phyloP scores from a whole-genome alignment of 176 grass and related monocot genomes.

The Rhynchospora breviuscula region DNA sequence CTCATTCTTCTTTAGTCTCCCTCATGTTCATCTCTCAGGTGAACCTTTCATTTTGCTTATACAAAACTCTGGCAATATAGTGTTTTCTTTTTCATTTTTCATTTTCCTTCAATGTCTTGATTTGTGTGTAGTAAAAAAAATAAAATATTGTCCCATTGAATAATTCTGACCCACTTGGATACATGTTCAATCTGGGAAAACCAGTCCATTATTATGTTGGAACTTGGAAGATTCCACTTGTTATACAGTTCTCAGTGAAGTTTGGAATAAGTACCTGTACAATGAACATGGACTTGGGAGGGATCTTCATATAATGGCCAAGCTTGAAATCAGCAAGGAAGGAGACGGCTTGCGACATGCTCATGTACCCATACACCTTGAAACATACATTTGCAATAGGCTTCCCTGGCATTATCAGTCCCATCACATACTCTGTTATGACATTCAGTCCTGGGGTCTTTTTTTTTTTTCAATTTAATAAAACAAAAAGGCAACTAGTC shows the following conservation, averaged over 20 bases:
- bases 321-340: slow-evolving; percentile 92
- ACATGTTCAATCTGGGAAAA: neutral
- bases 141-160: neutral
- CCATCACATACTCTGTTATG: slow-evolving; percentile 68
- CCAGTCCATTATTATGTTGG: neutral
- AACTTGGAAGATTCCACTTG: too few relatives aligned
- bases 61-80: neutral
- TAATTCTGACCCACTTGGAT: neutral
- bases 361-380: slow-evolving; percentile 93
- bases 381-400: slow-evolving; percentile 91
- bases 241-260: too few relatives aligned
- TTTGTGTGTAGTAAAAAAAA: neutral
- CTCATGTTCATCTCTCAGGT: neutral
- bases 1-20: neutral
- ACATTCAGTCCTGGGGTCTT: slow-evolving; percentile 80
- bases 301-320: slow-evolving; percentile 94
- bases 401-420: slow-evolving; percentile 69
- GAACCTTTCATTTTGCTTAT: neutral
- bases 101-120: neutral
- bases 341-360: slow-evolving; percentile 81
- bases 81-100: neutral
- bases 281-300: slow-evolving; percentile 85
- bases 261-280: slow-evolving; percentile 52
- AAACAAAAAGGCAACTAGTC: neutral
- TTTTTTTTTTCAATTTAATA: neutral